Evolutionary conservation across 164 flowering plant genomes (phyloP).

Genomic region (Houttuynia cordata): DNA sequence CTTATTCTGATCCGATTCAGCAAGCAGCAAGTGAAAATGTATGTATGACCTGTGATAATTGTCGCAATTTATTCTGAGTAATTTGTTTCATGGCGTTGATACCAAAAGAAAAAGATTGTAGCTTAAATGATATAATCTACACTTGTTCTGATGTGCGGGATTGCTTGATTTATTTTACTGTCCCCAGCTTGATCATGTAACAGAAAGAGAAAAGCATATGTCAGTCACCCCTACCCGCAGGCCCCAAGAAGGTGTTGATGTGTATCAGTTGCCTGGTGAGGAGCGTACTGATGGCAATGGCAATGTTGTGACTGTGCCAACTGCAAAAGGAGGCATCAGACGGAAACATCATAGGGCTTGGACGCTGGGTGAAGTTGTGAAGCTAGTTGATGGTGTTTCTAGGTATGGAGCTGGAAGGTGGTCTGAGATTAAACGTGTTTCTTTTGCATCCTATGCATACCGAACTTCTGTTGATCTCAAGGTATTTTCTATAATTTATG

Average conservation of each 20-base stretch:
- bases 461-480: slow-evolving; percentile 97
- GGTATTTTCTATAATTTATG: slow-evolving; percentile 22
- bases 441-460: slow-evolving; percentile 70
- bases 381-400: slow-evolving; percentile 90
- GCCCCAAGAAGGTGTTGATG: slow-evolving; percentile 19
- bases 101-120: too few species aligned
- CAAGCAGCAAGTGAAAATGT: slow-evolving; percentile 17
- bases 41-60: neutral
- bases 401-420: slow-evolving; percentile 92
- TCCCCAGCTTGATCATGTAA: neutral
- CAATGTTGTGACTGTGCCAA: slow-evolving; percentile 30
- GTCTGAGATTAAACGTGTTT: slow-evolving; percentile 88
- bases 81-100: too few species aligned
- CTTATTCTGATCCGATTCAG: slow-evolving; percentile 16
- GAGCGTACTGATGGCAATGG: slow-evolving; percentile 26
- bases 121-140: slow-evolving; percentile 15
- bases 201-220: slow-evolving; percentile 8
- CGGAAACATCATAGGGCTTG: slow-evolving; percentile 97
- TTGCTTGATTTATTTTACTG: neutral
- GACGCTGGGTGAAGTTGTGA: slow-evolving; percentile 76
- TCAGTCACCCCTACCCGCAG: slow-evolving; percentile 12
- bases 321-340: slow-evolving; percentile 56
- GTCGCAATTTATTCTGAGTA: too few species aligned
- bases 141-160: slow-evolving; percentile 16
- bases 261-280: slow-evolving; percentile 27